These are phyloP conservation scores for Ochetophila trinervis DNA, from an alignment of 306 rosid genomes.

Conservation along the genomic window DNA sequence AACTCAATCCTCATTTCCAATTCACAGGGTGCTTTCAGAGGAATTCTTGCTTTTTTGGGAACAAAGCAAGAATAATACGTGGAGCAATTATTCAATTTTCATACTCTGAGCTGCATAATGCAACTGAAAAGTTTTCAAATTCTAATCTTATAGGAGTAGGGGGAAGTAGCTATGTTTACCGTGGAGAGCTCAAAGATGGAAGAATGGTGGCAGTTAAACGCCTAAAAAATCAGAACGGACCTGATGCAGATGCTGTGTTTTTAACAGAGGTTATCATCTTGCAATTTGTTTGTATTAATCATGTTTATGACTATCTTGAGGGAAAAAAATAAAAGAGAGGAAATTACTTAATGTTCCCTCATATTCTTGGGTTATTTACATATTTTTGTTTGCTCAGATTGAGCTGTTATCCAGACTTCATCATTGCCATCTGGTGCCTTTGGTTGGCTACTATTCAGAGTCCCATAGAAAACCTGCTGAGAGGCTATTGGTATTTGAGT, in stretches of 20 bases:
- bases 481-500: slow-evolving; percentile 76
- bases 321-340: neutral
- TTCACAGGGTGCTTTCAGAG: slow-evolving; percentile 66
- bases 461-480: slow-evolving; percentile 67
- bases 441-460: slow-evolving; percentile 87
- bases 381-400: slow-evolving; percentile 54
- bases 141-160: slow-evolving; percentile 85
- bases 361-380: neutral
- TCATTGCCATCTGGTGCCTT: slow-evolving; percentile 89
- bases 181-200: slow-evolving; percentile 65
- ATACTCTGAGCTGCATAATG: slow-evolving; percentile 69
- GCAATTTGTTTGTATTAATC: slow-evolving; percentile 16
- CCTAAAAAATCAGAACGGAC: slow-evolving; percentile 62
- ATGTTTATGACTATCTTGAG: neutral
- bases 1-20: slow-evolving; percentile 4
- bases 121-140: slow-evolving; percentile 69
- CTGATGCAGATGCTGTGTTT: slow-evolving; percentile 61
- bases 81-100: slow-evolving; percentile 77
- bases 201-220: slow-evolving; percentile 77
- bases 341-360: neutral
- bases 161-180: slow-evolving; percentile 89
- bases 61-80: slow-evolving; percentile 46
- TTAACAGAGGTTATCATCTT: slow-evolving; percentile 64
- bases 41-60: slow-evolving; percentile 55
- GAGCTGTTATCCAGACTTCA: slow-evolving; percentile 87